These are phyloP conservation scores for Magnusiomyces suaveolens DNA, from an alignment of 1,139 yeast species.

Conservation along the genomic window DNA sequence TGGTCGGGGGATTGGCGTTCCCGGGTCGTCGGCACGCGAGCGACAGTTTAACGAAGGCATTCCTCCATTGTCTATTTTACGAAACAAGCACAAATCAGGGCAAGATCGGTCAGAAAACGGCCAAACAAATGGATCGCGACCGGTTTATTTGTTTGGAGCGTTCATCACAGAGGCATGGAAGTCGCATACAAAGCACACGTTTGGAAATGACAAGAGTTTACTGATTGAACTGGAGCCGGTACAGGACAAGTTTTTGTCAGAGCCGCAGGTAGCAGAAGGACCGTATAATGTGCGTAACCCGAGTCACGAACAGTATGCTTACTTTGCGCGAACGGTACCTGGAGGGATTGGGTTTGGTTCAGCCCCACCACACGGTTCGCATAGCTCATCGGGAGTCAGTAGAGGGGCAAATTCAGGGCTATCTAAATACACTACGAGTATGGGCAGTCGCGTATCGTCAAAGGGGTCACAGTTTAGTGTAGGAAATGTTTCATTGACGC, in stretches of 20 bases:
- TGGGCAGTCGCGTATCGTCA: not conserved
- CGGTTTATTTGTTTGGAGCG: conserved; percentile 57
- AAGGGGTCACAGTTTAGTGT: conserved; percentile 14
- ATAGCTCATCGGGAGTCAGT: conserved; percentile 4
- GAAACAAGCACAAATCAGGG: conserved; percentile 6
- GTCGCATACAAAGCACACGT: conserved; percentile 57
- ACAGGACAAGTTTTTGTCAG: conserved; percentile 45
- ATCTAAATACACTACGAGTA: not conserved
- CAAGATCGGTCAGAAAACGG: too few relatives aligned
- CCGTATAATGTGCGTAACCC: not conserved
- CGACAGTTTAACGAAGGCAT: conserved; percentile 21
- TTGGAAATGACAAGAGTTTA: conserved; percentile 50
- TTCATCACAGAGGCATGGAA: conserved; percentile 67
- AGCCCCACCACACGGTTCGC: conserved; percentile 23
- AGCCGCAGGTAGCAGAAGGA: not conserved
- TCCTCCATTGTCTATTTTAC: conserved; percentile 17
- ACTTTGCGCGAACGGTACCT: conserved; percentile 32
- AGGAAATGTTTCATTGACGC: conserved; percentile 69
- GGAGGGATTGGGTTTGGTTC: conserved; percentile 79
- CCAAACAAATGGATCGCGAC: too few relatives aligned
- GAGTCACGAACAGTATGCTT: conserved; percentile 30
- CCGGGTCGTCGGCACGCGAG: conserved; percentile 16
- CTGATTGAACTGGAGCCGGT: conserved; percentile 60
- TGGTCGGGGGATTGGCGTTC: conserved; percentile 38
- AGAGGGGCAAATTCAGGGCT: not conserved